Evolutionary conservation across 2,329 filamentous ascomycete species (phyloP).

Genomic region (Fusarium goolgardi): DNA sequence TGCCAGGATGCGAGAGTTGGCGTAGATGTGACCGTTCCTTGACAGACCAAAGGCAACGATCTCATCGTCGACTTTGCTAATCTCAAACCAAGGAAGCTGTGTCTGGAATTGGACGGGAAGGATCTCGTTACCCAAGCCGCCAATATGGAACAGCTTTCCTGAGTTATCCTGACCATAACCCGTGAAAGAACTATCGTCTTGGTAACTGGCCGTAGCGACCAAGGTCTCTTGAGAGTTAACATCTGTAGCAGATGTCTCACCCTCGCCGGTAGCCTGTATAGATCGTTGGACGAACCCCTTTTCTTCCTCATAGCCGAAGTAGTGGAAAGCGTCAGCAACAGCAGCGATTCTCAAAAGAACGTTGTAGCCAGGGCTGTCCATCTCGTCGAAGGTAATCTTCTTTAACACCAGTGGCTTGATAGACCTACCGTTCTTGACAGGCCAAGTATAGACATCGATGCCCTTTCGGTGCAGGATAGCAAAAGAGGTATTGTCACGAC

Average conservation of each 20-base stretch:
- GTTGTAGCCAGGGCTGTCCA: slow-evolving; percentile 40
- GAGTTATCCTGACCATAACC: slow-evolving; percentile 60
- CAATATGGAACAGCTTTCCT: slow-evolving; percentile 59
- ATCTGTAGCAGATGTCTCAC: slow-evolving; percentile 27
- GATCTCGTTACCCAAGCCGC: slow-evolving; percentile 49
- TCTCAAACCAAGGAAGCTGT: slow-evolving; percentile 65
- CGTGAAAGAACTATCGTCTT: slow-evolving; percentile 47
- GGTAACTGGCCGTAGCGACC: slow-evolving; percentile 50
- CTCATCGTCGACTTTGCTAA: slow-evolving; percentile 57
- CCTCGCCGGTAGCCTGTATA: slow-evolving; percentile 31
- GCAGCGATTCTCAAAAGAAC: slow-evolving; percentile 27
- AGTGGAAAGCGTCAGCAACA: slow-evolving; percentile 47
- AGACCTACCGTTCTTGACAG: slow-evolving; percentile 67
- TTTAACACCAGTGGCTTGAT: slow-evolving; percentile 57
- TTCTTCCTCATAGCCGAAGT: slow-evolving; percentile 50
- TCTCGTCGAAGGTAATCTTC: slow-evolving; percentile 54
- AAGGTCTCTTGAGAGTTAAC: slow-evolving; percentile 41
- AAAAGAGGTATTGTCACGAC: slow-evolving; percentile 70
- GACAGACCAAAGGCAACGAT: slow-evolving; percentile 73
- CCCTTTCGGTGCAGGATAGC: slow-evolving; percentile 76
- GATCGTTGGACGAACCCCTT: slow-evolving; percentile 41
- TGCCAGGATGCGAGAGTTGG: slow-evolving; percentile 76
- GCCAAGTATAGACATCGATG: slow-evolving; percentile 77
- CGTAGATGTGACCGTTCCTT: slow-evolving; percentile 80
- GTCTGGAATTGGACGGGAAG: slow-evolving; percentile 56